A percentile compares a stretch with the other conserved stretches of the same genome.
Conservation (phyloP, 495 filamentous ascomycete species). For the Aspergillus cavernicola region DNA sequence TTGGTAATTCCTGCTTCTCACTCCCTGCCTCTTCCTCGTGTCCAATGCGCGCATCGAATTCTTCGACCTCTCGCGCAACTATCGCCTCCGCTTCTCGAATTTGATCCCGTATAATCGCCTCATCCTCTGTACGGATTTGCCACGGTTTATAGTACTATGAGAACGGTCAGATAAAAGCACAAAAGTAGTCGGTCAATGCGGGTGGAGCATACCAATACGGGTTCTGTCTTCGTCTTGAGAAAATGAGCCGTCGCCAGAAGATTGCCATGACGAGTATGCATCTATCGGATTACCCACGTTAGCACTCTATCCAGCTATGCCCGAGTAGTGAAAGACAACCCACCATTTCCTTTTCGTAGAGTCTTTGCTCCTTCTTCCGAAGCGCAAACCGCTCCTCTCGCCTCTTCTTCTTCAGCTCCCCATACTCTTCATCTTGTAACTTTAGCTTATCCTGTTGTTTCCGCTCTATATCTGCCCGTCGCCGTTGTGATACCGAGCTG, state of each 20-base stretch:
- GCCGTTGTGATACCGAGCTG: constrained; percentile 63
- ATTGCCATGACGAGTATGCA: constrained; percentile 71
- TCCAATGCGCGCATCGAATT: constrained; percentile 42
- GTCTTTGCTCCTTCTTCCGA: constrained; percentile 65
- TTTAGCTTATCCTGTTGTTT: constrained; percentile 81
- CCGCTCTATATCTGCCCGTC: constrained; percentile 83
- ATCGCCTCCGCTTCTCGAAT: constrained; percentile 51
- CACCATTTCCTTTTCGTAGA: constrained; percentile 78
- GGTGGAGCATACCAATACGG: constrained; percentile 65
- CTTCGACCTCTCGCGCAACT: constrained; percentile 48
- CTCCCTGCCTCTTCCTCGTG: constrained; percentile 12
- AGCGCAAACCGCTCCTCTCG: constrained; percentile 56
- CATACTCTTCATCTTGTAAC: constrained; percentile 64
- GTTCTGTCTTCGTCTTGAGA: constrained; percentile 68
- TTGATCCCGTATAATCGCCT: constrained; percentile 58
- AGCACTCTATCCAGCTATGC: neutral
- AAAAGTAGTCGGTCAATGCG: neutral
- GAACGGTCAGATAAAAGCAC: constrained; percentile 13
- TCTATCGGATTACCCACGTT: constrained; percentile 48
- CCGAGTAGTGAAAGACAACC: constrained; percentile 25
- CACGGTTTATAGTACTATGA: constrained; percentile 85
- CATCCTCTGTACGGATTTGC: constrained; percentile 63
- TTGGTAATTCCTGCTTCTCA: constrained; percentile 8
- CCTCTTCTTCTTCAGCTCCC: constrained; percentile 63
- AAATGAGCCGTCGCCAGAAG: constrained; percentile 70